Conservation (phyloP, 805 yeast genomes). For the Starmera quercuum region DNA sequence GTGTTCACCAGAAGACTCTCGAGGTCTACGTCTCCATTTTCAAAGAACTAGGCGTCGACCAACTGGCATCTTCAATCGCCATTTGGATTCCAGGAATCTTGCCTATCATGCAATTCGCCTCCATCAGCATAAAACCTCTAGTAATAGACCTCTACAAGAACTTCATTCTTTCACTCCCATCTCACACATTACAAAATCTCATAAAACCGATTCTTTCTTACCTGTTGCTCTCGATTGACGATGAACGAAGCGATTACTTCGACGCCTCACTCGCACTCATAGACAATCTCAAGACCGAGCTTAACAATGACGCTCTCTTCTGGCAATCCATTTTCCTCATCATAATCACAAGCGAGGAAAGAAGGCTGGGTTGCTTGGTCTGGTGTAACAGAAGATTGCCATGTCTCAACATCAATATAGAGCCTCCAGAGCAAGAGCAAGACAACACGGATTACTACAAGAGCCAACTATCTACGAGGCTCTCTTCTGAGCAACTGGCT, state of each 20-base stretch:
- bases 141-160: conserved; percentile 54
- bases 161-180: conserved; percentile 45
- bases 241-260: conserved; percentile 82
- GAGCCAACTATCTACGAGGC: conserved; percentile 14
- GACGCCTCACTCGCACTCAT: conserved; percentile 50
- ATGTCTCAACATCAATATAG: conserved; percentile 32
- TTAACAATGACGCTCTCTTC: conserved; percentile 65
- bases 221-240: conserved; percentile 84
- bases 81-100: conserved; percentile 92
- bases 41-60: conserved; percentile 47
- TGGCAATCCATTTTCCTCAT: conserved; percentile 80
- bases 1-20: conserved; percentile 87
- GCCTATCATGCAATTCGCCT: conserved; percentile 82
- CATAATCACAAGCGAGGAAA: conserved; percentile 71
- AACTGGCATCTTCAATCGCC: conserved; percentile 46
- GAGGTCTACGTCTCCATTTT: conserved; percentile 71
- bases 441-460: conserved; percentile 16
- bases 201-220: conserved; percentile 67
- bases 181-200: conserved; percentile 41
- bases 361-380: conserved; percentile 74
- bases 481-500: conserved; percentile 46
- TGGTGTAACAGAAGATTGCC: conserved; percentile 71
- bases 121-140: conserved; percentile 80
- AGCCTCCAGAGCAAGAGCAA: conserved; percentile 7
- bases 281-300: conserved; percentile 46